Evolutionary conservation across 352 stramenopile species (phyloP), one percentile per base, ranked within the genome.

Genomic region (Phytopythium kandeliae): DNA sequence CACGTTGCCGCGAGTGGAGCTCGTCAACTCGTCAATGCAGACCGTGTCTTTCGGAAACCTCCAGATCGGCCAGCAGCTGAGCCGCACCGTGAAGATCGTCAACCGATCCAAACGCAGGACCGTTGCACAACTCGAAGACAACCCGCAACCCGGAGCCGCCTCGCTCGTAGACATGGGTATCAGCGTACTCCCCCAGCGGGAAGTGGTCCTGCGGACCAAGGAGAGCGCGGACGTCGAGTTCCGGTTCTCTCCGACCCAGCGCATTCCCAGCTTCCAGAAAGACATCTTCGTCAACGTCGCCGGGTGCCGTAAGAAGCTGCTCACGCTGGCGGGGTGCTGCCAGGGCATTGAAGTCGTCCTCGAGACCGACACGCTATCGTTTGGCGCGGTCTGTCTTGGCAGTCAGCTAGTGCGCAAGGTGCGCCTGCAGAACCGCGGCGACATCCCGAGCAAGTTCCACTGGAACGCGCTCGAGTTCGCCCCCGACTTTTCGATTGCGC

Each of bases 311-410:
- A 82, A 74, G 44, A 90, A 91, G 47, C 65, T 97, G 9, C 55
- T 95, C 15, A 87, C 69, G 2, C 47, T 98, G 9, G 82, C 78
- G 0, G 92, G 92, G 2, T 81, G 76, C 36, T 96, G 89, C 48
- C 86, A 92, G 41, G 92, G 92, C n/a, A 89, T 96, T 64, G 89
- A 97, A 21, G 79, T 97, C 8, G 63, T 64, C 30, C 69, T 98
- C 1, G 90, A 96, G 47, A 90, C 80, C 4, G 92, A 97, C 51
- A 87, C 77, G 0, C 54, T 98, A 10, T 80, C 84, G 1, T 98
- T 97, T 38, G 92, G 92, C 19, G 71, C 84, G 0, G 89, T 98
- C 3, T 97, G 90, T 31, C 63, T 93, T 7, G 84, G 90, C 10
- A 95, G 80, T 31, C 82, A 89, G 33, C 57, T 95, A 5, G 85